Percentiles rank a stretch among this genome's conserved stretches.
These are phyloP conservation scores for Fusarium tuaranense DNA, from an alignment of 2,329 filamentous ascomycete species.

Conservation along the genomic window DNA sequence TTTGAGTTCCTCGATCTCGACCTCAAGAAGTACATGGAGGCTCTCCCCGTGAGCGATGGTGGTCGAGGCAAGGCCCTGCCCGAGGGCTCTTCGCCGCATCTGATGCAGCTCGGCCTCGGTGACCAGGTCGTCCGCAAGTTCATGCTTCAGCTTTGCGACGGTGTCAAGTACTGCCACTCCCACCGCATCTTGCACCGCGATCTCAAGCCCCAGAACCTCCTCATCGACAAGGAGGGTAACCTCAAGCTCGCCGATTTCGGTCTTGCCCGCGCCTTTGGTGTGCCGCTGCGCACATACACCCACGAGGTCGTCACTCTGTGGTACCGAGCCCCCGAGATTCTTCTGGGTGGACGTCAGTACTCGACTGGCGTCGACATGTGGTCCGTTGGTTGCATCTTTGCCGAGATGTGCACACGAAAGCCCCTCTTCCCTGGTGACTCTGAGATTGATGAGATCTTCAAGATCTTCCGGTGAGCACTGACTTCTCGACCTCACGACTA, in stretches of 20 bases:
- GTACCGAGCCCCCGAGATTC: slow-evolving; percentile 92
- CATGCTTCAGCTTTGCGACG: slow-evolving; percentile 88
- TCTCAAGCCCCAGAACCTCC: slow-evolving; percentile 89
- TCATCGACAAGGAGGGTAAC: slow-evolving; percentile 89
- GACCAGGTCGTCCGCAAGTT: slow-evolving; percentile 91
- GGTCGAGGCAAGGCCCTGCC: slow-evolving; percentile 88
- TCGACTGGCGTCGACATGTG: slow-evolving; percentile 97
- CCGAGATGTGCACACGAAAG: slow-evolving; percentile 95
- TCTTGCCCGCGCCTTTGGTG: slow-evolving; percentile 89
- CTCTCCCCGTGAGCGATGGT: slow-evolving; percentile 84
- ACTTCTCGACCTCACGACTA: not conserved
- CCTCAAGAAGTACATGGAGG: slow-evolving; percentile 96
- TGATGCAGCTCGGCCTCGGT: slow-evolving; percentile 78
- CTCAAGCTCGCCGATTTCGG: slow-evolving; percentile 93
- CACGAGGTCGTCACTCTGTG: slow-evolving; percentile 96
- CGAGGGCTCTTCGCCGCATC: slow-evolving; percentile 74
- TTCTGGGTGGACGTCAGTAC: slow-evolving; percentile 91
- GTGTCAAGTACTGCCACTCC: slow-evolving; percentile 88
- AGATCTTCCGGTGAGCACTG: slow-evolving; percentile 75
- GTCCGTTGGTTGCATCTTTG: slow-evolving; percentile 94
- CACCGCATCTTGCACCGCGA: slow-evolving; percentile 90
- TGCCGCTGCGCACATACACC: slow-evolving; percentile 90
- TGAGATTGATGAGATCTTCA: slow-evolving; percentile 63
- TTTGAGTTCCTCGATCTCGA: slow-evolving; percentile 93
- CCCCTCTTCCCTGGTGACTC: slow-evolving; percentile 93